Conservation (phyloP, 2,329 filamentous ascomycete genomes). For the Aspergillus clavatus region DNA sequence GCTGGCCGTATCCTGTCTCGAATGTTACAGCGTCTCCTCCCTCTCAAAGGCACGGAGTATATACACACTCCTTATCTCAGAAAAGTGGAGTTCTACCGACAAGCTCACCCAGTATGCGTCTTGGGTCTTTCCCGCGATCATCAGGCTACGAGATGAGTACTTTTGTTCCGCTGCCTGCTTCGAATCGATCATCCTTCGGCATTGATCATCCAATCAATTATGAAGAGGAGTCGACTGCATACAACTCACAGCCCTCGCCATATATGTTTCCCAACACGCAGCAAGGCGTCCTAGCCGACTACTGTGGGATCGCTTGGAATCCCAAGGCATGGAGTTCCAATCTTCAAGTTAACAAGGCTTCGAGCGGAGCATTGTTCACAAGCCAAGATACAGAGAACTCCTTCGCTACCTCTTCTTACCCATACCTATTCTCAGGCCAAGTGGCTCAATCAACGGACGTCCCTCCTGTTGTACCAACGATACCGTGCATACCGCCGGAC, state of each 20-base stretch:
- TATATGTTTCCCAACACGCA: slow-evolving; percentile 35
- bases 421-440: slow-evolving; percentile 30
- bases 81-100: slow-evolving; percentile 12
- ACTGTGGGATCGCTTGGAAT: slow-evolving; percentile 23
- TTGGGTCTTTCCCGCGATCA: slow-evolving; percentile 16
- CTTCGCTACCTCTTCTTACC: slow-evolving; percentile 22
- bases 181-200: slow-evolving; percentile 19
- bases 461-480: slow-evolving; percentile 20
- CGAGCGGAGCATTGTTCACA: slow-evolving; percentile 23
- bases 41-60: slow-evolving; percentile 19
- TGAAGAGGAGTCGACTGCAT: slow-evolving; percentile 32
- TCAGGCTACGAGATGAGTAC: slow-evolving; percentile 25
- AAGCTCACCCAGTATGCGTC: slow-evolving; percentile 15
- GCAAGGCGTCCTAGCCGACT: slow-evolving; percentile 26
- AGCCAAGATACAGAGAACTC: slow-evolving; percentile 24
- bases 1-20: slow-evolving; percentile 27
- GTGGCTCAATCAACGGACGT: slow-evolving; percentile 22
- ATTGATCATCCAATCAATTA: slow-evolving; percentile 25
- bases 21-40: slow-evolving; percentile 14
- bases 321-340: slow-evolving; percentile 27
- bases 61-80: slow-evolving; percentile 12
- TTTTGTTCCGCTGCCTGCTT: slow-evolving; percentile 16
- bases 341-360: slow-evolving; percentile 17
- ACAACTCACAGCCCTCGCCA: slow-evolving; percentile 29
- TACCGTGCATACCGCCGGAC: slow-evolving; percentile 20